Percentiles rank a stretch among this genome's conserved stretches.
Conservation (phyloP, 2,329 filamentous ascomycete genomes). For the Pseudofabraea citricarpa region DNA sequence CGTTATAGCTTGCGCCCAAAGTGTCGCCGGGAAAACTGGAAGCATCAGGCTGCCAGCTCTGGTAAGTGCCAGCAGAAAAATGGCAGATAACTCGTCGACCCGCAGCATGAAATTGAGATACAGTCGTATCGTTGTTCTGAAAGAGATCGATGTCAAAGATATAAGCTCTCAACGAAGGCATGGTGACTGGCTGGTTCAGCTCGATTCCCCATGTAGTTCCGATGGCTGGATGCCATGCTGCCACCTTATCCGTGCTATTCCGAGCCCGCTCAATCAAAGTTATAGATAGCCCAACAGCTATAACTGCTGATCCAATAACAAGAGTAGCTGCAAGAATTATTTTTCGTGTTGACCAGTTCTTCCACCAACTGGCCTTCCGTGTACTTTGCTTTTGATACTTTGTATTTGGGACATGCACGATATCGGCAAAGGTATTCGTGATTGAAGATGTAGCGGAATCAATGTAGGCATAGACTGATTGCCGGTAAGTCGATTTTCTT, state of each 20-base stretch:
- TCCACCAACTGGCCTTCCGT: not conserved
- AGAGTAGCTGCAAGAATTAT: not conserved
- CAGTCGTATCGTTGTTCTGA: not conserved
- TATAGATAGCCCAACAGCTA: not conserved
- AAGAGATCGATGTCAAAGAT: not conserved
- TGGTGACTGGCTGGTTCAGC: not conserved
- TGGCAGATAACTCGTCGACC: not conserved
- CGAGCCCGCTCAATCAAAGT: not conserved
- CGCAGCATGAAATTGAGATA: not conserved
- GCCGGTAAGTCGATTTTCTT: too few species aligned
- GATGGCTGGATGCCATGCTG: not conserved
- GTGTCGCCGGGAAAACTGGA: not conserved
- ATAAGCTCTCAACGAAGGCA: not conserved
- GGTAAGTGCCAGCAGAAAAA: conserved; percentile 1
- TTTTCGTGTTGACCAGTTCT: not conserved
- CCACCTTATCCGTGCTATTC: not conserved
- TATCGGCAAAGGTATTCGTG: too few species aligned
- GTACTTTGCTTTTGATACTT: not conserved
- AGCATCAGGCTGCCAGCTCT: not conserved
- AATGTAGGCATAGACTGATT: too few species aligned
- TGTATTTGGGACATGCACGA: too few species aligned
- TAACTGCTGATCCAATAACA: not conserved
- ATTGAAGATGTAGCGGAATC: not conserved
- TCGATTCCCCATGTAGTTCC: conserved; percentile 1
- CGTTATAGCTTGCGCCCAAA: not conserved